A percentile compares a stretch with the other conserved stretches of the same genome.
Conservation (phyloP, 148 eudicot species). For the Limonium bicolor region DNA sequence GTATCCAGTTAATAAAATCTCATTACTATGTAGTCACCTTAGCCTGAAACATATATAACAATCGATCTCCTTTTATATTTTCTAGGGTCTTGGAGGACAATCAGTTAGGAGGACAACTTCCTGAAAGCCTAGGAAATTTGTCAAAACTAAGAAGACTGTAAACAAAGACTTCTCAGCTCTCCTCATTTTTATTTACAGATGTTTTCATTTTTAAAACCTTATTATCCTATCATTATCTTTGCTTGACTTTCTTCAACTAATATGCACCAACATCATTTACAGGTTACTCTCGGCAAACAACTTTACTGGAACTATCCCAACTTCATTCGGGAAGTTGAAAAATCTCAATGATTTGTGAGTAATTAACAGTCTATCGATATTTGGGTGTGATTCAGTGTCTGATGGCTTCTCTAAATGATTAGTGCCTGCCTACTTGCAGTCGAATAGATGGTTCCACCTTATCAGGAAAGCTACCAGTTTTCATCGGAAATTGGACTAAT, state of each 20-base stretch:
- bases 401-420: background rate
- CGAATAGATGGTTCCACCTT: conserved; percentile 50
- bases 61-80: background rate
- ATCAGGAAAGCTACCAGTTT: conserved; percentile 62
- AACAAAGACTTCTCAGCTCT: background rate
- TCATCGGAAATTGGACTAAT: conserved; percentile 52
- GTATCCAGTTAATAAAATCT: background rate
- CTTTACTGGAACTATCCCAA: conserved; percentile 67
- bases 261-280: conserved; percentile 8
- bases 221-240: background rate
- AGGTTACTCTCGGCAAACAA: conserved; percentile 62
- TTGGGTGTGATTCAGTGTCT: background rate
- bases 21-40: background rate
- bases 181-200: conserved; percentile 1
- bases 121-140: conserved; percentile 49
- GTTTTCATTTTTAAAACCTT: background rate
- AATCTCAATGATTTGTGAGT: conserved; percentile 63
- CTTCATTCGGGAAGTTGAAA: conserved; percentile 32
- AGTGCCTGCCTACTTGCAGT: conserved; percentile 25
- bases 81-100: conserved; percentile 49
- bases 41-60: background rate
- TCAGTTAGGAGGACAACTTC: conserved; percentile 49
- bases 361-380: background rate
- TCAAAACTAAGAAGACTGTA: conserved; percentile 41
- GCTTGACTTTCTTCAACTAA: background rate